These are phyloP conservation scores for Colletotrichum lupini DNA, from an alignment of 2,329 filamentous ascomycete genomes.

Conservation along the genomic window DNA sequence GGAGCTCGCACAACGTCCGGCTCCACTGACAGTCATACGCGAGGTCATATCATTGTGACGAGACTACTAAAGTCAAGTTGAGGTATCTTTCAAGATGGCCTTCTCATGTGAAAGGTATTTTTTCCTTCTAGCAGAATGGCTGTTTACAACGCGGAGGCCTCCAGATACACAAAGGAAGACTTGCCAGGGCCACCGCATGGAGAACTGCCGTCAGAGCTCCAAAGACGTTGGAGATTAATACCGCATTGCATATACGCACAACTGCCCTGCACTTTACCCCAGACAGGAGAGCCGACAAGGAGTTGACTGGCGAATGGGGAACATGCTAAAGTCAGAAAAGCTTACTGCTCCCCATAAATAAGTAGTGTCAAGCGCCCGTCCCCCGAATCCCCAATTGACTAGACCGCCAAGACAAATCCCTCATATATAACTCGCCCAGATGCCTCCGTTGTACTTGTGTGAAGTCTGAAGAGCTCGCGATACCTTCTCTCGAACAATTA, in stretches of 20 bases:
- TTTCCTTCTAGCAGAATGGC: no score
- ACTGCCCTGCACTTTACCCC: slow-evolving; percentile 7
- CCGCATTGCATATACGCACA: slow-evolving; percentile 20
- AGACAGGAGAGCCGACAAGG: not conserved
- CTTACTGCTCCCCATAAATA: not conserved
- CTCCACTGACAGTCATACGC: no score
- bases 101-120: no score
- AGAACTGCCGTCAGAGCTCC: not conserved
- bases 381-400: not conserved
- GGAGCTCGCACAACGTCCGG: no score
- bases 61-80: no score
- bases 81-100: no score
- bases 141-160: no score
- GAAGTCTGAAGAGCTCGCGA: not conserved
- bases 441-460: not conserved
- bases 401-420: not conserved
- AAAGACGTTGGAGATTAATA: slow-evolving; percentile 12
- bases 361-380: not conserved
- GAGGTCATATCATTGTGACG: no score
- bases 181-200: not conserved
- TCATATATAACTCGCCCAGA: not conserved
- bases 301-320: not conserved
- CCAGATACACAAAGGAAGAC: no score
- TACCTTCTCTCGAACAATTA: not conserved
- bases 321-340: not conserved